phyloP scores from a whole-genome alignment of 2,329 filamentous ascomycete genomes.

The Fusarium coicis region DNA sequence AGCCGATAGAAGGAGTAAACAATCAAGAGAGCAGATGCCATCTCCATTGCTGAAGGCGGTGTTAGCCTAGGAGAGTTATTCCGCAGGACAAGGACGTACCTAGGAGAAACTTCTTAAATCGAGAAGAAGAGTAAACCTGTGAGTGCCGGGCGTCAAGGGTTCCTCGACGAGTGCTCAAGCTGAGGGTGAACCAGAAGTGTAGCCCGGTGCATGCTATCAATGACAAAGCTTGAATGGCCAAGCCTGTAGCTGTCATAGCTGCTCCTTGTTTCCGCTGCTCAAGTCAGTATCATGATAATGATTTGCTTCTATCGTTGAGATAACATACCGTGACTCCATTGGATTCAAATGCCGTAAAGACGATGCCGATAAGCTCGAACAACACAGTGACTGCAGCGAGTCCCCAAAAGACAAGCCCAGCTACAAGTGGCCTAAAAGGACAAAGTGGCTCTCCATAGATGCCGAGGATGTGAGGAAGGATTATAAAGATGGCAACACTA shows the following conservation, averaged over 20 bases:
- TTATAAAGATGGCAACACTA: constrained; percentile 55
- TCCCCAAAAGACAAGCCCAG: constrained; percentile 49
- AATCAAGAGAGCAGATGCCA: constrained; percentile 52
- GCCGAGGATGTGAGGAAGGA: constrained; percentile 58
- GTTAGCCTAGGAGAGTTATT: constrained; percentile 11
- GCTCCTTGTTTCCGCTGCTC: constrained; percentile 48
- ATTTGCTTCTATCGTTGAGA: neutral
- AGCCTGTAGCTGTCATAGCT: constrained; percentile 55
- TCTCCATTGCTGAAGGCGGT: constrained; percentile 49
- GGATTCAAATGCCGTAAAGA: constrained; percentile 53
- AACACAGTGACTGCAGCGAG: constrained; percentile 50
- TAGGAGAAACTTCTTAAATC: constrained; percentile 57
- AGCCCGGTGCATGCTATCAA: constrained; percentile 53
- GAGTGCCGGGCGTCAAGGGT: constrained; percentile 53
- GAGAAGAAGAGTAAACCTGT: constrained; percentile 53
- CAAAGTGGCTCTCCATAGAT: constrained; percentile 59
- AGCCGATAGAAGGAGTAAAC: constrained; percentile 55
- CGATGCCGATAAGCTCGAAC: constrained; percentile 54
- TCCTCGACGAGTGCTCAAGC: constrained; percentile 51
- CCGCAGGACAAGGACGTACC: constrained; percentile 49
- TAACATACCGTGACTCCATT: constrained; percentile 50
- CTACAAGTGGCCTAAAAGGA: constrained; percentile 49
- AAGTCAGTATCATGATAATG: constrained; percentile 8
- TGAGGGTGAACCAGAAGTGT: constrained; percentile 55
- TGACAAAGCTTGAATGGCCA: constrained; percentile 56